Base-by-base conservation (phyloP, 2,329 filamentous ascomycete genomes). In the Claviceps fusiformis region DNA sequence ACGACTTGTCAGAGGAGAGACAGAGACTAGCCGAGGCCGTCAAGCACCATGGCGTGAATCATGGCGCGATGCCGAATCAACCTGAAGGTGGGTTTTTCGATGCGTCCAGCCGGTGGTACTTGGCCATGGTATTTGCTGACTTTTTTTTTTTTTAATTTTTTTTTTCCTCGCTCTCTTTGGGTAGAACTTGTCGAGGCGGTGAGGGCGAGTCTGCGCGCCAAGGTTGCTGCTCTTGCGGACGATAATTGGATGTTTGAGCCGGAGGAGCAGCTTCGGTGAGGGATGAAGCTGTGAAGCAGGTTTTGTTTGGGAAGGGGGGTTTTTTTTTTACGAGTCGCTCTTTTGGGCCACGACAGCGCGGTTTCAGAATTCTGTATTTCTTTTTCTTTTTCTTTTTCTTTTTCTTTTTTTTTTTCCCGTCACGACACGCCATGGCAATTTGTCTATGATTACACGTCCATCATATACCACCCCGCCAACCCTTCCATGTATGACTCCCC, bases 211-310 rank as follows among this genome's bases (percentile, higher is more conserved):
- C 72, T 95, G 54, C 76, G 81, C 61, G 81, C 81, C 56, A 89
- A 89, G 66, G 85, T 90, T 2, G 79, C 81, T 17, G 82, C 84
- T 15, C 71, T 95, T 52, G 79, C 87, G 27, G 87, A 93, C 52
- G 90, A 95, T 64, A 87, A 85, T 63, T 95, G 90, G 90, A 95
- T 95, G 85, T 95, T 87, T 70, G 88, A 91, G 67, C 74, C 80
- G 2, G 86, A 89, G 62, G 76, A 80, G 54, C 71, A 75, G 58
- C 68, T 69, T 46, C 72, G 72, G 44, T 64, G 63, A 56, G 66
- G 62, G 27, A 65, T n/a, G 24, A 3, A 24, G 2, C 24, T 24
- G 24, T 24, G 24, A 24, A 2, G 24, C 24, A 24, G 24, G 24
- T 24, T 24, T 24, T 24, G 24, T 24, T 24, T 24, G 24, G 24